These are phyloP conservation scores for Brassica rapa DNA, from an alignment of 345 rosid genomes.

Conservation along the genomic window DNA sequence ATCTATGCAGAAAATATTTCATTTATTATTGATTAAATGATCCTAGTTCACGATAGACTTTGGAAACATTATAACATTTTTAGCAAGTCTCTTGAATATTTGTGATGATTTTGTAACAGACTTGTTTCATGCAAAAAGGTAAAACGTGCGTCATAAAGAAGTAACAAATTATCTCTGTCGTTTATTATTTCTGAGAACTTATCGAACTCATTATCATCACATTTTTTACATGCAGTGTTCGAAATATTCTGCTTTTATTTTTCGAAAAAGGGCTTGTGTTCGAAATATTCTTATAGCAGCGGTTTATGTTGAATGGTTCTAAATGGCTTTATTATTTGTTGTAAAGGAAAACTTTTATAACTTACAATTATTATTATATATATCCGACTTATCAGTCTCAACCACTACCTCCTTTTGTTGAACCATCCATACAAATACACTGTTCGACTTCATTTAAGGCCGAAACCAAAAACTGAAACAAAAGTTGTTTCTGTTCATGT, in stretches of 20 bases:
- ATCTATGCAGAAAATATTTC: background rate
- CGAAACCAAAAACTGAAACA: background rate
- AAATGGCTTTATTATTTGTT: too few species aligned
- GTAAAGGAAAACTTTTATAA: too few species aligned
- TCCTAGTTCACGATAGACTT: background rate
- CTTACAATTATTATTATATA: too few species aligned
- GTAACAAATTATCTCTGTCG: background rate
- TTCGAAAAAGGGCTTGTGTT: background rate
- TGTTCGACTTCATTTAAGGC: background rate
- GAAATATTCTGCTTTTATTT: too few species aligned
- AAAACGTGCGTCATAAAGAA: background rate
- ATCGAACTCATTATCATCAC: background rate
- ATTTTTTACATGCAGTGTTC: background rate
- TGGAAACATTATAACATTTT: background rate
- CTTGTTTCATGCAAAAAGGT: background rate
- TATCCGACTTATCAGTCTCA: conserved; percentile 1
- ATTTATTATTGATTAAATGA: background rate
- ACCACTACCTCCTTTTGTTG: background rate
- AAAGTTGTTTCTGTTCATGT: conserved; percentile 9
- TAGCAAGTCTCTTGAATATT: background rate
- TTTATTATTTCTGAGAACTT: too few species aligned
- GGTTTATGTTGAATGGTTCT: too few species aligned
- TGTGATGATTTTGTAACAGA: background rate
- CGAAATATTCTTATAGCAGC: background rate
- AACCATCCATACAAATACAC: background rate